These are phyloP conservation scores for Fomitopsis schrenkii DNA, from an alignment of 1,284 basidiomycete species.

Conservation along the genomic window DNA sequence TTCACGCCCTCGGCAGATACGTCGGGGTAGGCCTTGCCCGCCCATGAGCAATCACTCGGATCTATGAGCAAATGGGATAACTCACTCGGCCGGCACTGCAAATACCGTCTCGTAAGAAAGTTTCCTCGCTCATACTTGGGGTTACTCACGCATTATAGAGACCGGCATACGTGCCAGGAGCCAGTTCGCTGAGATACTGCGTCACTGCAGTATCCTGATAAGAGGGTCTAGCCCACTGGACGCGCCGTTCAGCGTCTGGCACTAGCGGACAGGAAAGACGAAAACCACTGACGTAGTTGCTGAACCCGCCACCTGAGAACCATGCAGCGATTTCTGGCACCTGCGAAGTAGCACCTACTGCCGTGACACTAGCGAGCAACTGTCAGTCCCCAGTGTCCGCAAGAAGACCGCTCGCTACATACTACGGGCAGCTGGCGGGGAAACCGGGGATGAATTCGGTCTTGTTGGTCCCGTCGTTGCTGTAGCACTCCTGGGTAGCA, in stretches of 20 bases:
- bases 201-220: conserved; percentile 48
- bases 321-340: conserved; percentile 52
- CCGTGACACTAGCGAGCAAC: conserved; percentile 38
- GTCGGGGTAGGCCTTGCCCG: conserved; percentile 31
- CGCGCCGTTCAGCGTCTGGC: neutral
- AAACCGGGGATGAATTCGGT: conserved; percentile 59
- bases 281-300: conserved; percentile 29
- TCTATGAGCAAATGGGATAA: neutral
- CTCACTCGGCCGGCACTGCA: conserved; percentile 14
- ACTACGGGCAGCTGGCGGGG: conserved; percentile 52
- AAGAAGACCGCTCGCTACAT: conserved; percentile 13
- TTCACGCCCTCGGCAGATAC: conserved; percentile 36
- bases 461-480: conserved; percentile 54
- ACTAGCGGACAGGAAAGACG: neutral
- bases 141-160: conserved; percentile 51
- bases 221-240: conserved; percentile 47
- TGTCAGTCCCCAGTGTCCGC: neutral
- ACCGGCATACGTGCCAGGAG: conserved; percentile 46
- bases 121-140: neutral
- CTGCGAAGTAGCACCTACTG: conserved; percentile 56
- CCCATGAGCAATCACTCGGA: neutral
- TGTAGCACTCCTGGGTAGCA: conserved; percentile 46
- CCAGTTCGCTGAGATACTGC: conserved; percentile 40
- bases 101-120: neutral
- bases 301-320: conserved; percentile 71